Conservation (phyloP, 768 basidiomycete species). For the Naganishia antarctica region DNA sequence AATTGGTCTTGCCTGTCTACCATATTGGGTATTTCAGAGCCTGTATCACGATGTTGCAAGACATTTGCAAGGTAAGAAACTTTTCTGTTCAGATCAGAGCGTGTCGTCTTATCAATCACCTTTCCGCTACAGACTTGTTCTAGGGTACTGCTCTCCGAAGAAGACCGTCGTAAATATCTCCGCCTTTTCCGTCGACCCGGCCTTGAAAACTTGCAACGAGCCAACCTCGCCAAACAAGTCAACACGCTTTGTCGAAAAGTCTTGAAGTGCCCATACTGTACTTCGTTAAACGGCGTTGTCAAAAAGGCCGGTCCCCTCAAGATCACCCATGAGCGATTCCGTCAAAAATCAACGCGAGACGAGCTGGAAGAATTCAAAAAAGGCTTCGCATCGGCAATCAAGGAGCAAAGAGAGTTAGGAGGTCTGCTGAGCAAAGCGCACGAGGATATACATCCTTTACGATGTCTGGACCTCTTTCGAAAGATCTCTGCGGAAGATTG, state of each 20-base stretch:
- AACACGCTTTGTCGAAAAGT: conserved; percentile 82
- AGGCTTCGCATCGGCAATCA: conserved; percentile 73
- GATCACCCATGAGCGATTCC: conserved; percentile 95
- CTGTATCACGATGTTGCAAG: conserved; percentile 84
- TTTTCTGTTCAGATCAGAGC: neutral
- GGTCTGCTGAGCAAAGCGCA: conserved; percentile 80
- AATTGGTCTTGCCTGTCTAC: conserved; percentile 91
- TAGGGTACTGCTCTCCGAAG: conserved; percentile 78
- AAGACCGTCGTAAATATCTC: conserved; percentile 75
- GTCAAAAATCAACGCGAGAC: conserved; percentile 78
- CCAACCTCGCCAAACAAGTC: conserved; percentile 73
- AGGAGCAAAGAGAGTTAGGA: conserved; percentile 78
- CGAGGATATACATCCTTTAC: conserved; percentile 90
- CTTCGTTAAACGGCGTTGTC: conserved; percentile 86
- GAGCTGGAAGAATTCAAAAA: conserved; percentile 83
- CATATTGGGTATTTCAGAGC: conserved; percentile 99
- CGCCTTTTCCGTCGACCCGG: conserved; percentile 84
- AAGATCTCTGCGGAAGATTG: conserved; percentile 95
- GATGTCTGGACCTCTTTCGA: conserved; percentile 85
- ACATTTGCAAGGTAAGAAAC: conserved; percentile 81
- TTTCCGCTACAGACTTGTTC: conserved; percentile 64
- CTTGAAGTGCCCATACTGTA: conserved; percentile 86
- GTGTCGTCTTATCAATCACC: neutral
- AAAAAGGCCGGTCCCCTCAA: conserved; percentile 88
- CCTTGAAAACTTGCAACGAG: conserved; percentile 88